These are phyloP conservation scores for Tricholoma sp. DNA, from an alignment of 768 basidiomycete species.

Conservation along the genomic window DNA sequence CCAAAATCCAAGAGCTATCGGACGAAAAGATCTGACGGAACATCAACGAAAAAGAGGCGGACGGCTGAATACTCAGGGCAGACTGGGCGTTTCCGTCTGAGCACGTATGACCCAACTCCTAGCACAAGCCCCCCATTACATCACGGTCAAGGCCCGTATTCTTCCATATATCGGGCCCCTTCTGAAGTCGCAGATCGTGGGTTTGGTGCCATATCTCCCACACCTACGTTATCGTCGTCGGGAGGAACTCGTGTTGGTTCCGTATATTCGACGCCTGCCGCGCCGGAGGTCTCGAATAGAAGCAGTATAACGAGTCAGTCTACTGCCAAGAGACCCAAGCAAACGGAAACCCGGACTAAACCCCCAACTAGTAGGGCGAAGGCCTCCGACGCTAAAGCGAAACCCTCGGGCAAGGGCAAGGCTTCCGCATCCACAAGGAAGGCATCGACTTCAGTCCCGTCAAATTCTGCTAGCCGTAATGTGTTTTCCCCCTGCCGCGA, in stretches of 20 bases:
- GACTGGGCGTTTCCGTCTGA: constrained; percentile 46
- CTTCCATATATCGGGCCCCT: constrained; percentile 32
- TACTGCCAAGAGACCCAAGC: background rate
- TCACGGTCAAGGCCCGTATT: constrained; percentile 34
- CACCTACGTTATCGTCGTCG: background rate
- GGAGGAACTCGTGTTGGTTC: constrained; percentile 1
- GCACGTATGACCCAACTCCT: constrained; percentile 30
- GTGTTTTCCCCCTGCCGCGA: constrained; percentile 4
- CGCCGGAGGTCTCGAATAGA: background rate
- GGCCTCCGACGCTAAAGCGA: background rate
- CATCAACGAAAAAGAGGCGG: constrained; percentile 27
- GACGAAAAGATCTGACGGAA: constrained; percentile 17
- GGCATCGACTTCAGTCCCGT: background rate
- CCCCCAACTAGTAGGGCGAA: background rate
- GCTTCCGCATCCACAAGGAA: background rate
- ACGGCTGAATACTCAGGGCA: constrained; percentile 39
- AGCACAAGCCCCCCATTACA: constrained; percentile 27
- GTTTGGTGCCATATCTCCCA: background rate
- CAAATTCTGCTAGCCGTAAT: background rate
- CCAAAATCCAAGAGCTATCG: constrained; percentile 3
- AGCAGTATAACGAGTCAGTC: background rate
- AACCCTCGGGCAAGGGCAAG: background rate
- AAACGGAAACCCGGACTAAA: background rate
- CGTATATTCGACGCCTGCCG: background rate
- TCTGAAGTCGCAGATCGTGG: constrained; percentile 8